Evolutionary conservation across 257 asterid genomes (phyloP), one percentile per base, ranked within the genome.

Genomic region (Fraxinus excelsior): DNA sequence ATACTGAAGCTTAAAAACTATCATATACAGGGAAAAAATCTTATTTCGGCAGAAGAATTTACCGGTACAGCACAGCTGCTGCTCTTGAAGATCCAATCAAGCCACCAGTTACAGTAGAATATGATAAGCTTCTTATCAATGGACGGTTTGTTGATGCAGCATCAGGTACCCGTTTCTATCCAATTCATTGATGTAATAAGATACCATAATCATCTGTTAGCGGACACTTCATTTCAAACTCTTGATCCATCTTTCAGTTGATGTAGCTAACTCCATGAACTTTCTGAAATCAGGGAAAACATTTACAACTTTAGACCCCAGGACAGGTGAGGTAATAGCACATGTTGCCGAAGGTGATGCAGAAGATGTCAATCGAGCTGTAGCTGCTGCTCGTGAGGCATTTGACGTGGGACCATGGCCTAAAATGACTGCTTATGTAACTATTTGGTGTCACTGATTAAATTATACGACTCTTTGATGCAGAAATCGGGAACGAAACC

Each of bases 361-460:
- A 31, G 98, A 92, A 78, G 98, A 94, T 79, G 26, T 91, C 70
- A 82, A 92, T 58, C 85, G 95, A 76, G 98, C 98, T n/a, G 97
- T 94, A 31, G 87, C 91, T 77, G 90, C 95, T 74, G 98, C 98
- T 26, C 96, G 97, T 14, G 90, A 90, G 86, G 99, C 99, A 28
- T 94, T 94, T 81, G 97, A 92, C n/a, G 94, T 90, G 71, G 97
- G 99, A 64, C 96, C 99, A 1, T 94, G 99, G 99, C 99, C 97
- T 40, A 91, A 70, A 79, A 83, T 92, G 97, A 82, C 95, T 77
- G 97, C 99, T 73, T 94, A 92, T 90, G 97, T 94, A 90, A 84
- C 29, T 3, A 58, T 32, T 65, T 49, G 65, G 37, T 53, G 64
- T 64, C 76, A 65, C 64, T 40, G 29, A 28, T n/a, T 37, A 4